Conservation (phyloP, 208 protist genomes). For the Trypanosoma grayi region DNA sequence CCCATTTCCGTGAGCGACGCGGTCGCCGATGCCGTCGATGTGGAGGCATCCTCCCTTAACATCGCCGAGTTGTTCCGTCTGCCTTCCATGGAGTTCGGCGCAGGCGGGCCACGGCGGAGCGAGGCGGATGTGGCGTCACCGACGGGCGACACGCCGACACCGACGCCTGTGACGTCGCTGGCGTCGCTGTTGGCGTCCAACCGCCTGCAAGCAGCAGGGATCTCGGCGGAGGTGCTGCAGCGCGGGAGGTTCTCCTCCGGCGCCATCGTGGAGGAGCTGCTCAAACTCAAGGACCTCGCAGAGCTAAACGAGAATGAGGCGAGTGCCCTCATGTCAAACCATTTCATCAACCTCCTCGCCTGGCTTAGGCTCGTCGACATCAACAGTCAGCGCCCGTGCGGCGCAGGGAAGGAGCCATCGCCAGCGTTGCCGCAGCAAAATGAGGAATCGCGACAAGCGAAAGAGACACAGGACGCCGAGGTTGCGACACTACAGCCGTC, state of each 20-base stretch:
- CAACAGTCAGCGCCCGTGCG: slow-evolving; percentile 29
- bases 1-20: slow-evolving; percentile 68
- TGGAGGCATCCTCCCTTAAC: slow-evolving; percentile 66
- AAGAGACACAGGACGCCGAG: neutral
- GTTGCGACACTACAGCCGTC: slow-evolving; percentile 49
- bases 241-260: slow-evolving; percentile 61
- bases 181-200: slow-evolving; percentile 67
- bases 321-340: slow-evolving; percentile 71
- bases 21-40: slow-evolving; percentile 71
- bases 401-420: neutral
- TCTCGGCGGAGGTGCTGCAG: slow-evolving; percentile 47
- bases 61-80: slow-evolving; percentile 57
- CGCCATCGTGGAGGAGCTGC: slow-evolving; percentile 55
- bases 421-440: slow-evolving; percentile 17
- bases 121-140: neutral
- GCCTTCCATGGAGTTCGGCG: slow-evolving; percentile 1
- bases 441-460: slow-evolving; percentile 4
- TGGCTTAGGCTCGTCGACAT: slow-evolving; percentile 75
- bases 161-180: slow-evolving; percentile 33
- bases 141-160: neutral
- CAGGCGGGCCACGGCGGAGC: slow-evolving; percentile 6
- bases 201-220: slow-evolving; percentile 47
- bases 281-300: slow-evolving; percentile 33
- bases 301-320: slow-evolving; percentile 51
- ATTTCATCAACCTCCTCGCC: slow-evolving; percentile 87